Evolutionary conservation across 2,329 filamentous ascomycete species (phyloP), one percentile per base, ranked within the genome.

Genomic region (Pyrenochaeta sp.): DNA sequence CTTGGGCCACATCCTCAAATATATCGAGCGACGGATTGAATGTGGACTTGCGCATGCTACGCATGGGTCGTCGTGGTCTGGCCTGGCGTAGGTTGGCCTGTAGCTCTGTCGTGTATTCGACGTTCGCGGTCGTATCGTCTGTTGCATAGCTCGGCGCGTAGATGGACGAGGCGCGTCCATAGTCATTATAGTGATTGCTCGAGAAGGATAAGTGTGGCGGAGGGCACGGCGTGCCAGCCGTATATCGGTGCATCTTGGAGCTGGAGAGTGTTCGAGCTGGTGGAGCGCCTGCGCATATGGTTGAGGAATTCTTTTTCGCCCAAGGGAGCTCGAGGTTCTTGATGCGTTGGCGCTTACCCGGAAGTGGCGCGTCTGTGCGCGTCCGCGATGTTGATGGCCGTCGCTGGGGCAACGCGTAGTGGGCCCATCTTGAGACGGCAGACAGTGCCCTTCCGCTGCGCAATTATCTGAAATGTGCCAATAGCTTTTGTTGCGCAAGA

Each of bases 21-120:
- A 78, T 78, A 40, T 78, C 74, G 32, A 74, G 51, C 9, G 68
- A 54, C 2, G 74, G 72, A 50, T 76, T 72, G 66, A 77, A 76
- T 2, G 67, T 39, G n/a, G 65, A 47, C 50, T 68, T 72, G 53
- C 66, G 69, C 55, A 67, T 57, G 47, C 59, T 67, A 55, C 74
- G 72, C 54, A 67, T 60, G 10, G 75, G 73, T 58, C 75, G 66
- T 50, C 75, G 66, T 6, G 76, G 77, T 54, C 74, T 78, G 39
- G 66, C 69, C 39, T 72, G 68, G 40, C 66, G 61, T 25, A 73
- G 46, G 12, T 62, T 62, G 6, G 72, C 52, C 52, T 76, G 68
- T 34, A 78, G 30, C 48, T 77, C 73, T 36, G 72, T 77, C 12
- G 77, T 79, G 60, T 77, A 79, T 53, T 79, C 74, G 47, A 79